phyloP scores from a whole-genome alignment of 176 grass and related monocot species.

The Microstegium vimineum region DNA sequence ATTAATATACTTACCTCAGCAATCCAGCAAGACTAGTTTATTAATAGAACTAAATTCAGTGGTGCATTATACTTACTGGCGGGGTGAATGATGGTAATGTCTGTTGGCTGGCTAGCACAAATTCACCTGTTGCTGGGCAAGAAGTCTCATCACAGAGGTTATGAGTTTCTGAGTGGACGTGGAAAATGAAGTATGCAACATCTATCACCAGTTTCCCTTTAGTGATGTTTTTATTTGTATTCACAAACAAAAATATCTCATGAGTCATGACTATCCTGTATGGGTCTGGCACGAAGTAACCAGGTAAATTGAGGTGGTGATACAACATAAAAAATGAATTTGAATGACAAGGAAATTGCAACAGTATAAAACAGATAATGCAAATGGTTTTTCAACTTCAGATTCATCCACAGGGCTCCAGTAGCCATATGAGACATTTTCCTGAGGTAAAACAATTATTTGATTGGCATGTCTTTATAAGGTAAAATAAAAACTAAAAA shows the following conservation, averaged over 20 bases:
- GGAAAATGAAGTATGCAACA: conserved; percentile 65
- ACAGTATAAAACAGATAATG: too few species aligned
- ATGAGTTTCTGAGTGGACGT: conserved; percentile 64
- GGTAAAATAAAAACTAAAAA: background rate
- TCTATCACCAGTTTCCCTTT: conserved; percentile 61
- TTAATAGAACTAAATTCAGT: background rate
- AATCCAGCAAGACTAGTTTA: background rate
- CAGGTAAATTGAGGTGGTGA: background rate
- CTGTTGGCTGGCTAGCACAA: conserved; percentile 36
- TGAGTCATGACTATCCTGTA: background rate
- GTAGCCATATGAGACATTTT: background rate
- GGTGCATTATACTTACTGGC: conserved; percentile 41
- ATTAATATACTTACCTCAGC: background rate
- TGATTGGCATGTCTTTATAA: too few species aligned
- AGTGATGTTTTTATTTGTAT: conserved; percentile 46
- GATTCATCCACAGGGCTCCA: too few species aligned
- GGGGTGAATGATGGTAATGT: conserved; percentile 49
- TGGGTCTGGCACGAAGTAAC: background rate
- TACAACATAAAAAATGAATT: too few species aligned
- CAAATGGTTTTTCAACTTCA: too few species aligned
- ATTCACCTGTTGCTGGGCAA: conserved; percentile 58
- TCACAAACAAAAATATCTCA: background rate
- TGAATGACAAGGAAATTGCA: too few species aligned
- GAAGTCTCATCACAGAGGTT: conserved; percentile 61
- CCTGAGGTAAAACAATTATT: too few species aligned